Evolutionary conservation across 352 stramenopile species (phyloP).

Genomic region (Halophytophthora polymorphica): DNA sequence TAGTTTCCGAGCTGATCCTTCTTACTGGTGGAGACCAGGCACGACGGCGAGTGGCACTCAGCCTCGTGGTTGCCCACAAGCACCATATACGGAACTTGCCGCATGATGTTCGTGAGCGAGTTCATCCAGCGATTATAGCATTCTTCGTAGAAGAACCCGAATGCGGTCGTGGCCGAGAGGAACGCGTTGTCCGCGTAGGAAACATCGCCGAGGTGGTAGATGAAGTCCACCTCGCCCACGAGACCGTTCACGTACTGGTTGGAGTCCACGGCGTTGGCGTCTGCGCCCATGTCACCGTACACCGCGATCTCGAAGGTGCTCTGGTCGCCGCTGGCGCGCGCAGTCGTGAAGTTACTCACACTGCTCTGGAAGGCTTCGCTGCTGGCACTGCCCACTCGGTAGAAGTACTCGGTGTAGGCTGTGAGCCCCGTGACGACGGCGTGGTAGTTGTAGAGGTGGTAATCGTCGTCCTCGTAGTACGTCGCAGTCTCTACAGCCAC

Average conservation of each 20-base stretch:
- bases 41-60: slow-evolving; percentile 45
- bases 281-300: slow-evolving; percentile 27
- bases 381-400: slow-evolving; percentile 14
- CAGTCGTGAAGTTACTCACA: slow-evolving; percentile 30
- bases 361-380: slow-evolving; percentile 23
- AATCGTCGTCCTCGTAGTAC: slow-evolving; percentile 44
- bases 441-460: slow-evolving; percentile 47
- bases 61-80: slow-evolving; percentile 69
- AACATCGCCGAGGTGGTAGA: slow-evolving; percentile 31
- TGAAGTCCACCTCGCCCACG: slow-evolving; percentile 22
- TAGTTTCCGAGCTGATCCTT: slow-evolving; percentile 43
- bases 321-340: slow-evolving; percentile 15
- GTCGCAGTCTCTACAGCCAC: slow-evolving; percentile 15
- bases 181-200: slow-evolving; percentile 31
- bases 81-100: slow-evolving; percentile 60
- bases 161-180: slow-evolving; percentile 17
- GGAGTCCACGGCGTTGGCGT: slow-evolving; percentile 24
- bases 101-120: slow-evolving; percentile 33
- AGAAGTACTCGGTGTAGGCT: slow-evolving; percentile 38
- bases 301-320: slow-evolving; percentile 24
- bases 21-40: slow-evolving; percentile 21
- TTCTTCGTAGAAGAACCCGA: slow-evolving; percentile 37
- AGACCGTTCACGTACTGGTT: slow-evolving; percentile 34
- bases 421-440: slow-evolving; percentile 31
- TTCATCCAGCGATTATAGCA: slow-evolving; percentile 74